Evolutionary conservation across 495 filamentous ascomycete species (phyloP).

Genomic region (Oleoguttula mirabilis): DNA sequence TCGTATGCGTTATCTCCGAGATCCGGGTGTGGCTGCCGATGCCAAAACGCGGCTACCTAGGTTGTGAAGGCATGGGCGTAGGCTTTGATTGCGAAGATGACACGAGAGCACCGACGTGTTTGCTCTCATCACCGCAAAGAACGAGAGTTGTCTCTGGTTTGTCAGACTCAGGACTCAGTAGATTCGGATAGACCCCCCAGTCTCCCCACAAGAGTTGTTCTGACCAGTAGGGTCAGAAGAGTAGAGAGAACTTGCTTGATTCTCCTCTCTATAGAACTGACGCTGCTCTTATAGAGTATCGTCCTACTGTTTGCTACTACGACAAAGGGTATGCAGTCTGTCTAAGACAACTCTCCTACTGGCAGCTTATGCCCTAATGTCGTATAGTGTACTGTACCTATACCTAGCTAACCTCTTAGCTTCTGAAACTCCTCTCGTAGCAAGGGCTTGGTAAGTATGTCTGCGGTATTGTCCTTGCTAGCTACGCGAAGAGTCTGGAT

Average conservation of each 20-base stretch:
- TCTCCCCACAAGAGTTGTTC: too few relatives aligned
- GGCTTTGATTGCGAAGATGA: too few relatives aligned
- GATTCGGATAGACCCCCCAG: too few relatives aligned
- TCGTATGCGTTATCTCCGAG: too few relatives aligned
- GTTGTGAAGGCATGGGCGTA: too few relatives aligned
- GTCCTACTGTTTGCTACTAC: background rate
- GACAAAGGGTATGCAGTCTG: background rate
- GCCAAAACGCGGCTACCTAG: too few relatives aligned
- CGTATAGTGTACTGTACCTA: background rate
- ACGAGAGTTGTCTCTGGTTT: too few relatives aligned
- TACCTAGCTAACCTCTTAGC: conserved; percentile 1
- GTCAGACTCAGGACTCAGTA: too few relatives aligned
- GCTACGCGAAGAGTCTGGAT: background rate
- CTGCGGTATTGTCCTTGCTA: background rate
- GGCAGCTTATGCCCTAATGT: background rate
- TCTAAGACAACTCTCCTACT: background rate
- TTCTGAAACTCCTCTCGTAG: conserved; percentile 1
- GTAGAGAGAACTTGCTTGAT: background rate
- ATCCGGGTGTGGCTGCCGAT: too few relatives aligned
- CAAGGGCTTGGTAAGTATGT: conserved; percentile 8
- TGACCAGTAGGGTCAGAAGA: too few relatives aligned
- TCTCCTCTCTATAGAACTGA: background rate
- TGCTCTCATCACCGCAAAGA: too few relatives aligned
- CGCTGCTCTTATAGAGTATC: background rate
- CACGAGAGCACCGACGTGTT: too few relatives aligned